Evolutionary conservation across 495 filamentous ascomycete genomes (phyloP).

Genomic region (Neurospora sp.): DNA sequence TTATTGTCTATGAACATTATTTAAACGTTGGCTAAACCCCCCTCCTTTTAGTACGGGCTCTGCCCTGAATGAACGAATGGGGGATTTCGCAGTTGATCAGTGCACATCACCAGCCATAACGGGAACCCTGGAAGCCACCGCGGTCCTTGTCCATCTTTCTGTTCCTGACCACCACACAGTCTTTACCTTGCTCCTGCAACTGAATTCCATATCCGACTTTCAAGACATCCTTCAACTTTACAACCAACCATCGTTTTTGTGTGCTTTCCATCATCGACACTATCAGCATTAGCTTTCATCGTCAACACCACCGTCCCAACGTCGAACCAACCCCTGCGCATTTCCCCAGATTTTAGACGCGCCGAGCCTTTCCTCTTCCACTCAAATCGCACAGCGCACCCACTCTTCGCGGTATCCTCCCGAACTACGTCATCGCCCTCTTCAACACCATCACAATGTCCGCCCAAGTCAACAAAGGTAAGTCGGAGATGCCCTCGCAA

Average conservation of each 20-base stretch:
- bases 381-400: neutral
- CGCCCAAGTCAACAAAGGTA: constrained; percentile 34
- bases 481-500: constrained; percentile 1
- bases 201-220: neutral
- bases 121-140: neutral
- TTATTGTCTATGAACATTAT: no score
- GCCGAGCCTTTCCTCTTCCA: neutral
- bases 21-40: no score
- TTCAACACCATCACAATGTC: constrained; percentile 18
- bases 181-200: neutral
- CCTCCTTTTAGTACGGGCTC: neutral
- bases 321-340: neutral
- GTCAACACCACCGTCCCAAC: neutral
- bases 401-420: neutral
- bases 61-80: neutral
- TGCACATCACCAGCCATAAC: neutral
- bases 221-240: neutral
- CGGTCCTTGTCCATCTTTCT: neutral
- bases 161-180: neutral
- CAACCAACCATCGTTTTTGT: neutral
- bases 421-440: neutral
- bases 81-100: neutral
- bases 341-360: neutral
- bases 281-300: neutral
- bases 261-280: neutral